Evolutionary conservation across 176 grass and related monocot genomes (phyloP).

Genomic region (Rhipidocladum racemiflorum): DNA sequence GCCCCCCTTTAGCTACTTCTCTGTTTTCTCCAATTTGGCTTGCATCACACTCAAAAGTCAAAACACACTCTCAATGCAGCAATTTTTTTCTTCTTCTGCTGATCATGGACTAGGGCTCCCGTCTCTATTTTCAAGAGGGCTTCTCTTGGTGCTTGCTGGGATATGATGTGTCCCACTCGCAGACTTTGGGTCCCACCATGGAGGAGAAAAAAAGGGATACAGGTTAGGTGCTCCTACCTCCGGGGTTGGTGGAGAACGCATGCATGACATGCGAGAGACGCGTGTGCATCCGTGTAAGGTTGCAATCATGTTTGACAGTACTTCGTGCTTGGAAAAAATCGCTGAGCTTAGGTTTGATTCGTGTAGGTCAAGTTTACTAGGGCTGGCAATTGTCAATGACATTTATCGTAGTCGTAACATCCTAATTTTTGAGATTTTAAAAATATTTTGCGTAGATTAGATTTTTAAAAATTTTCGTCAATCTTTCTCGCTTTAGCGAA

Average conservation of each 20-base stretch:
- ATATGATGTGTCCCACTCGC: background rate
- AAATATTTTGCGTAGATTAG: too few relatives aligned
- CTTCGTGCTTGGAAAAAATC: background rate
- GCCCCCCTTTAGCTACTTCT: constrained; percentile 25
- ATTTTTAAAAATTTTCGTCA: too few relatives aligned
- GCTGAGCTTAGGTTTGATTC: background rate
- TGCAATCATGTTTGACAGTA: background rate
- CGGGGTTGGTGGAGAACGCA: constrained; percentile 35
- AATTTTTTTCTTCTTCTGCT: background rate
- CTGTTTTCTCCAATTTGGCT: constrained; percentile 25
- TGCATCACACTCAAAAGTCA: constrained; percentile 50
- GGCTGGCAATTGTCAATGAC: background rate
- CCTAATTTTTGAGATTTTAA: too few relatives aligned
- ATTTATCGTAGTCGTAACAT: too few relatives aligned
- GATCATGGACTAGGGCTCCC: background rate
- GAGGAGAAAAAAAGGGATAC: background rate
- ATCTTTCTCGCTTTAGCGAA: too few relatives aligned
- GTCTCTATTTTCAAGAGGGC: background rate
- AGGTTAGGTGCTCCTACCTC: constrained; percentile 40
- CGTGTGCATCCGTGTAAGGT: background rate
- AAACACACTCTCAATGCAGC: background rate
- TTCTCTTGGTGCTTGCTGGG: background rate
- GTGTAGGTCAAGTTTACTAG: background rate
- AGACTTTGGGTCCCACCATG: background rate
- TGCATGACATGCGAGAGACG: background rate